Percentiles rank a stretch among this genome's conserved stretches.
Evolutionary conservation across 495 filamentous ascomycete species (phyloP).

Genomic region (Hypoxylon trugodes): DNA sequence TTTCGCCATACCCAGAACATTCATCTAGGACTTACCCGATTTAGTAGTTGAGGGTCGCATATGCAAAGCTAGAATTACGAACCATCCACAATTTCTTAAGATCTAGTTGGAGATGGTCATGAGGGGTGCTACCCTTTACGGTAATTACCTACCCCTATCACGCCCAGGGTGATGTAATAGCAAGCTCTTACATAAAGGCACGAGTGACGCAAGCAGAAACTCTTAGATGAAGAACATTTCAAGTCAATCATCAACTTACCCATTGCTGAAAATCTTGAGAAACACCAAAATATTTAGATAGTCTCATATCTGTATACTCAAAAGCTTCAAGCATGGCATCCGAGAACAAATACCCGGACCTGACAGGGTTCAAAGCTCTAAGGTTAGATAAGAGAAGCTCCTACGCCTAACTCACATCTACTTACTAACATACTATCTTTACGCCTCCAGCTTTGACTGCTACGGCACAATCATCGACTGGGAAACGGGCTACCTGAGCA

Average conservation of each 20-base stretch:
- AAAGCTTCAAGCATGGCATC: constrained; percentile 17
- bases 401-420: constrained; percentile 43
- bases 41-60: not conserved
- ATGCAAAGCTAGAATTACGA: constrained; percentile 2
- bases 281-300: not conserved
- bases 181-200: constrained; percentile 20
- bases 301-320: not conserved
- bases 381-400: constrained; percentile 18
- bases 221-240: not conserved
- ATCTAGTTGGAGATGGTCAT: constrained; percentile 16
- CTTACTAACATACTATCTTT: too few relatives aligned
- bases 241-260: not conserved
- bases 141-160: constrained; percentile 22
- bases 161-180: constrained; percentile 21
- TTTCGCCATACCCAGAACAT: constrained; percentile 3
- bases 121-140: constrained; percentile 17
- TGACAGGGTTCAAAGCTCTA: constrained; percentile 44
- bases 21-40: constrained; percentile 10
- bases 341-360: constrained; percentile 36
- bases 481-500: constrained; percentile 56
- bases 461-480: constrained; percentile 87
- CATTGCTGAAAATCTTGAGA: not conserved
- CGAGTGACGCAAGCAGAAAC: constrained; percentile 21
- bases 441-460: constrained; percentile 77
- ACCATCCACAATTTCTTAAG: constrained; percentile 14